Conservation (phyloP, 495 filamentous ascomycete genomes). For the Immersiella caudata region DNA sequence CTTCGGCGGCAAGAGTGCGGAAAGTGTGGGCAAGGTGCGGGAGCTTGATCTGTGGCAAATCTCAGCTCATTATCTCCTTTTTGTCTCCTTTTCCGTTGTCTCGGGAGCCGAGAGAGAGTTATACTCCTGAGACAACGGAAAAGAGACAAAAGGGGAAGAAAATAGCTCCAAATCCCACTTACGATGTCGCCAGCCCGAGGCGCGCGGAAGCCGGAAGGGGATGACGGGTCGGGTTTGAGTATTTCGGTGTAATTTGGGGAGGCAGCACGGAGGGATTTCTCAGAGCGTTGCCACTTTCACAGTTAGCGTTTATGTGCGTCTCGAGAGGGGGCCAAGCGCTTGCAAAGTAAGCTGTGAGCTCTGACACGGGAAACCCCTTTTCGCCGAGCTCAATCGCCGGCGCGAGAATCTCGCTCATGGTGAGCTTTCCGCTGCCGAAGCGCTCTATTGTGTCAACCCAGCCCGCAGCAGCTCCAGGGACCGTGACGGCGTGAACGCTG, state of each 20-base stretch:
- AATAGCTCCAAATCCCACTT: too few relatives aligned
- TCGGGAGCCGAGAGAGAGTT: too few relatives aligned
- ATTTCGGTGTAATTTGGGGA: slow-evolving; percentile 86
- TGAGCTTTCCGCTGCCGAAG: slow-evolving; percentile 87
- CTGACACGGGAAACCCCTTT: slow-evolving; percentile 85
- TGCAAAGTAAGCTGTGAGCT: slow-evolving; percentile 73
- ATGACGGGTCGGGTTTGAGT: slow-evolving; percentile 61
- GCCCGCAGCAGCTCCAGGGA: slow-evolving; percentile 88
- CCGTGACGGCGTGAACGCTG: slow-evolving; percentile 79
- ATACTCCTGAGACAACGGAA: too few relatives aligned
- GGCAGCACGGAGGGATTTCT: slow-evolving; percentile 62
- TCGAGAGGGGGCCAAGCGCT: slow-evolving; percentile 35
- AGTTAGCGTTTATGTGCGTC: background rate
- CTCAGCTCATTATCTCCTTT: too few relatives aligned
- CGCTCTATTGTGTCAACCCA: slow-evolving; percentile 91
- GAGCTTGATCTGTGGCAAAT: too few relatives aligned
- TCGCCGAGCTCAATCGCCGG: slow-evolving; percentile 89
- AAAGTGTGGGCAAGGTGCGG: slow-evolving; percentile 81
- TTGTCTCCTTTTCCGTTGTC: too few relatives aligned
- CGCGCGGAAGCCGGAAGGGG: slow-evolving; percentile 64
- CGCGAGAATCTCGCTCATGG: slow-evolving; percentile 72
- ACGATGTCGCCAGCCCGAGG: slow-evolving; percentile 84
- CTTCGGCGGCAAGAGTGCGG: slow-evolving; percentile 73
- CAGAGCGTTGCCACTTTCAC: slow-evolving; percentile 66
- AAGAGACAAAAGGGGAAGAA: too few relatives aligned